Evolutionary conservation across 2,329 filamentous ascomycete genomes (phyloP).

Genomic region (Aplosporella prunicola): DNA sequence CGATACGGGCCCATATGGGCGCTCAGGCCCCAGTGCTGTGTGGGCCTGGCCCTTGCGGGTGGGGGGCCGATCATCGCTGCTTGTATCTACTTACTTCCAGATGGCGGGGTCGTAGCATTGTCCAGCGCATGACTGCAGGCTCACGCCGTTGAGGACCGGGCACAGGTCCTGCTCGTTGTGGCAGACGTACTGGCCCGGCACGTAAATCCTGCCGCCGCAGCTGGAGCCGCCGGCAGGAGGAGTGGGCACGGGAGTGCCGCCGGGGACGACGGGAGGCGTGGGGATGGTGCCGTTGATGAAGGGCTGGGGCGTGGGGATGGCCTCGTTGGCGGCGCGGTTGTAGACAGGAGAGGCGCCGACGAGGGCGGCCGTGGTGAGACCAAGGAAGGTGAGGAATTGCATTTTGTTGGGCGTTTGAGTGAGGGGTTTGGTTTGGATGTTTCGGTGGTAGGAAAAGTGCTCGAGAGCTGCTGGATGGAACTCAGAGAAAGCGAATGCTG

Average conservation of each 20-base stretch:
- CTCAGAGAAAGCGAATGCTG: slow-evolving; percentile 4
- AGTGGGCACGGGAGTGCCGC: background rate
- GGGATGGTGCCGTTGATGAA: background rate
- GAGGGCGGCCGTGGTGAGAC: slow-evolving; percentile 2
- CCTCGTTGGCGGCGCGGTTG: background rate
- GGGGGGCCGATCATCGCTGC: too few species aligned
- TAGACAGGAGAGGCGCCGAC: slow-evolving; percentile 1
- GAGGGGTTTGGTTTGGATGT: background rate
- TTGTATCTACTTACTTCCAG: too few species aligned
- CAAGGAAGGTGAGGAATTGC: slow-evolving; percentile 7
- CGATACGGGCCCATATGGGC: too few species aligned
- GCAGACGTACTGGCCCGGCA: slow-evolving; percentile 2
- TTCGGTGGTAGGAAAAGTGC: too few species aligned
- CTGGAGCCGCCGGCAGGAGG: too few species aligned
- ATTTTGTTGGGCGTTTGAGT: slow-evolving; percentile 4
- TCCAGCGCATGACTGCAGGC: background rate
- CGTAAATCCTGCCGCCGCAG: slow-evolving; percentile 6
- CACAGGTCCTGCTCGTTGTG: slow-evolving; percentile 2
- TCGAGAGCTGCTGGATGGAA: too few species aligned
- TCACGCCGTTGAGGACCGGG: slow-evolving; percentile 4
- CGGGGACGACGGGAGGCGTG: background rate
- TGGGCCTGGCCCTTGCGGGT: too few species aligned
- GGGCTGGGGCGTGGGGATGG: background rate
- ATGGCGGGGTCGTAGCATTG: slow-evolving; percentile 8
- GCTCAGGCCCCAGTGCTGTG: too few species aligned